Evolutionary conservation across 208 protist genomes (phyloP).

Genomic region (Kentomonas sorsogonicus): DNA sequence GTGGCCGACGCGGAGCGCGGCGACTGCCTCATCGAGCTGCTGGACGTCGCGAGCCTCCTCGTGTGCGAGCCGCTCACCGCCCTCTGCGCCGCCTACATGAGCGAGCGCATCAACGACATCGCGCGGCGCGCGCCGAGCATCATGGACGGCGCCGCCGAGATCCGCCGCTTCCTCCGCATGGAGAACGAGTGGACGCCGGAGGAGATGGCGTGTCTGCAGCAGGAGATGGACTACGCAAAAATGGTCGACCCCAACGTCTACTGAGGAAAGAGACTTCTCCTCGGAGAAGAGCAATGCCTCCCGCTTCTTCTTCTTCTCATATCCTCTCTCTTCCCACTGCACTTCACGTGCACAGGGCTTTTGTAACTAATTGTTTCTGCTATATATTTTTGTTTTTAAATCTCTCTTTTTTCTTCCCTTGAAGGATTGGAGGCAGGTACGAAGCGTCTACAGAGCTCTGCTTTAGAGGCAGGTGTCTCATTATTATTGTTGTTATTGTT

Average conservation of each 20-base stretch:
- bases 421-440: background rate
- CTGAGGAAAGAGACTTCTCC: too few relatives aligned
- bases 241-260: conserved; percentile 48
- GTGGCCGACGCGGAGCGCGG: conserved; percentile 26
- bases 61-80: conserved; percentile 33
- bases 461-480: background rate
- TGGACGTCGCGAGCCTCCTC: conserved; percentile 46
- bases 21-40: conserved; percentile 32
- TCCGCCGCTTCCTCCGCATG: conserved; percentile 51
- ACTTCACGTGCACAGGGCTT: background rate
- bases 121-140: conserved; percentile 44
- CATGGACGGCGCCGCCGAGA: conserved; percentile 55
- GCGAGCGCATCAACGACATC: conserved; percentile 54
- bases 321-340: background rate
- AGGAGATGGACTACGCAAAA: conserved; percentile 75
- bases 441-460: background rate
- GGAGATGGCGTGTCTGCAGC: conserved; percentile 49
- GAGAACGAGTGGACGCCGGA: conserved; percentile 74
- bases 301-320: background rate
- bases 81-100: conserved; percentile 53
- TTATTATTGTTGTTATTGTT: conserved; percentile 11
- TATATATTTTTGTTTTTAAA: background rate
- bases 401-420: background rate
- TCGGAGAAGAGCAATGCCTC: too few relatives aligned
- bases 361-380: background rate